Conservation (phyloP, 176 grass and related monocot species). For the Ensete ventricosum region DNA sequence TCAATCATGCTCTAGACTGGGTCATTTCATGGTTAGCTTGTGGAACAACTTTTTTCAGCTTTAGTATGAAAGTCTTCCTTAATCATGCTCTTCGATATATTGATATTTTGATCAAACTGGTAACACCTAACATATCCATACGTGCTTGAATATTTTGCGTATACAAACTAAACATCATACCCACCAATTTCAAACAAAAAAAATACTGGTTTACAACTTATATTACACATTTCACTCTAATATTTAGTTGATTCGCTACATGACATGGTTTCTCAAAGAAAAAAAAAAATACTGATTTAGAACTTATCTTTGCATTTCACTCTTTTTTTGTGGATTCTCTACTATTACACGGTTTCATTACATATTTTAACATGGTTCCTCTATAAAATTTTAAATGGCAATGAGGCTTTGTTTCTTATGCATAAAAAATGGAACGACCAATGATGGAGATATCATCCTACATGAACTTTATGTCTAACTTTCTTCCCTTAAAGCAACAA, state of each 20-base stretch:
- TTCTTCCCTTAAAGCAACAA: too few relatives aligned
- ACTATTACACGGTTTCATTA: not conserved
- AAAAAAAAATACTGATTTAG: too few relatives aligned
- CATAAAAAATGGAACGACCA: too few relatives aligned
- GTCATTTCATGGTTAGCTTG: too few relatives aligned
- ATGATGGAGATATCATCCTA: too few relatives aligned
- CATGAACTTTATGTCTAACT: too few relatives aligned
- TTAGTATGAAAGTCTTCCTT: too few relatives aligned
- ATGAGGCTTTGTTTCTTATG: too few relatives aligned
- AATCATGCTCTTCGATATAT: not conserved
- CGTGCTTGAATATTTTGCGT: not conserved
- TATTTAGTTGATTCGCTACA: not conserved
- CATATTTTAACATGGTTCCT: not conserved
- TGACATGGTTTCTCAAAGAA: too few relatives aligned
- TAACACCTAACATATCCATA: not conserved
- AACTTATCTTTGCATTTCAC: not conserved
- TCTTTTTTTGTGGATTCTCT: not conserved
- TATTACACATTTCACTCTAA: not conserved
- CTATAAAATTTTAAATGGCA: too few relatives aligned
- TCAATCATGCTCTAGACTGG: too few relatives aligned
- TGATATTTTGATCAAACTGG: not conserved
- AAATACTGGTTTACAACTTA: not conserved
- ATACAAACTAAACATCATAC: not conserved
- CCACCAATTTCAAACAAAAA: not conserved
- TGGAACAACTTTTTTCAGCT: too few relatives aligned